Evolutionary conservation across 768 basidiomycete genomes (phyloP), one percentile per base, ranked within the genome.

Genomic region (Cystofilobasidium bisporidii): DNA sequence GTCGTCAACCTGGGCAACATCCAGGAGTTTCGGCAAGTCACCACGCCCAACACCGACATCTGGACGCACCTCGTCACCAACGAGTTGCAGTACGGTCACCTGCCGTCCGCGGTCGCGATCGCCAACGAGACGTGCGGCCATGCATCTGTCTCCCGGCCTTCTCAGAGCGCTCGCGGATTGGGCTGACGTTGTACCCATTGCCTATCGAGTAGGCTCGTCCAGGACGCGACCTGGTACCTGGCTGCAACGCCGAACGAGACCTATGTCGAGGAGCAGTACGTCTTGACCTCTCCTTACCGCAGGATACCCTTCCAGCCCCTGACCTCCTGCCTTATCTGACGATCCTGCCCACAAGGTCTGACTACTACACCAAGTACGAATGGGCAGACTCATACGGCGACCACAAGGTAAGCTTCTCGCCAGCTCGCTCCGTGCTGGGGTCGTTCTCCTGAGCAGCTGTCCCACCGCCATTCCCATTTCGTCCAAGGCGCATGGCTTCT

Each of bases 291-390:
- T 14, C 24, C 18, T n/a, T n/a, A n/a, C n/a, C n/a, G n/a, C n/a
- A n/a, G n/a, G n/a, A n/a, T n/a, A n/a, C n/a, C n/a, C n/a, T n/a
- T n/a, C n/a, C n/a, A n/a, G n/a, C n/a, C n/a, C n/a, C n/a, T n/a
- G n/a, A n/a, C n/a, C n/a, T n/a, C n/a, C n/a, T n/a, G n/a, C n/a
- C n/a, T n/a, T n/a, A n/a, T n/a, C n/a, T n/a, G n/a, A n/a, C n/a
- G n/a, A n/a, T 28, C 24, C 20, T 41, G 20, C 57, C 33, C 38
- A 12, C 9, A 12, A 67, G 63, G 2, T 70, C 72, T 8, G 71
- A 72, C 64, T 74, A 74, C 70, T 74, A 71, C 61, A 74, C 73
- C 15, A 74, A 74, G 64, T 74, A 74, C 65, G 38, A 55, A 14
- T 66, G 59, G 69, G 61, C 69, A 8, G 71, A 70, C 41, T 36